phyloP scores from a whole-genome alignment of 2,329 filamentous ascomycete genomes.

The Claviceps pazoutovae region DNA sequence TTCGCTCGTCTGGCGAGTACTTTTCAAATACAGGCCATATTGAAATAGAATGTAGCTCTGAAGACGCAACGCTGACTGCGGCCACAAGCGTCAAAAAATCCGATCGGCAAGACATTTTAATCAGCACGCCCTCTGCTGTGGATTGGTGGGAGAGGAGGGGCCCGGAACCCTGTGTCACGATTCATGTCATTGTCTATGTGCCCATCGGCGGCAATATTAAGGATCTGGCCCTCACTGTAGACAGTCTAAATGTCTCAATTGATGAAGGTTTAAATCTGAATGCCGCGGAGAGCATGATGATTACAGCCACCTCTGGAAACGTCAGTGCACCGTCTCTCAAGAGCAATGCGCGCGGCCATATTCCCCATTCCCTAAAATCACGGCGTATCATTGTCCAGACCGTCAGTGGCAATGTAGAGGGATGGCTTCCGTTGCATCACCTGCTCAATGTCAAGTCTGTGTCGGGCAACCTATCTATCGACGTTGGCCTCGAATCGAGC shows the following conservation, averaged over 20 bases:
- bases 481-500: neutral
- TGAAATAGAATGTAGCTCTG: conserved; percentile 31
- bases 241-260: conserved; percentile 27
- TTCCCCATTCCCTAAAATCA: conserved; percentile 28
- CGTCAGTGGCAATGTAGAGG: conserved; percentile 28
- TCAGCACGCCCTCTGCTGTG: conserved; percentile 25
- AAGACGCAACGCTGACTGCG: conserved; percentile 27
- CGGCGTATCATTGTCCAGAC: conserved; percentile 28
- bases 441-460: conserved; percentile 28
- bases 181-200: conserved; percentile 33
- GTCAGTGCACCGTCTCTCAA: conserved; percentile 12
- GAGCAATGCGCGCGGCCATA: conserved; percentile 9
- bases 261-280: conserved; percentile 25
- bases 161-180: conserved; percentile 3
- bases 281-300: conserved; percentile 13
- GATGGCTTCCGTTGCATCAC: conserved; percentile 38
- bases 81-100: conserved; percentile 14
- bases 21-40: conserved; percentile 21
- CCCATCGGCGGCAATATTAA: conserved; percentile 26
- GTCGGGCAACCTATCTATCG: conserved; percentile 26
- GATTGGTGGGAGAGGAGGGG: conserved; percentile 15
- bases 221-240: conserved; percentile 20
- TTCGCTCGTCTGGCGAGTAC: conserved; percentile 23
- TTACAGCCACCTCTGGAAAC: conserved; percentile 25
- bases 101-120: conserved; percentile 21